These are phyloP conservation scores for Lepidium didymum DNA, from an alignment of 345 rosid genomes.

Conservation along the genomic window DNA sequence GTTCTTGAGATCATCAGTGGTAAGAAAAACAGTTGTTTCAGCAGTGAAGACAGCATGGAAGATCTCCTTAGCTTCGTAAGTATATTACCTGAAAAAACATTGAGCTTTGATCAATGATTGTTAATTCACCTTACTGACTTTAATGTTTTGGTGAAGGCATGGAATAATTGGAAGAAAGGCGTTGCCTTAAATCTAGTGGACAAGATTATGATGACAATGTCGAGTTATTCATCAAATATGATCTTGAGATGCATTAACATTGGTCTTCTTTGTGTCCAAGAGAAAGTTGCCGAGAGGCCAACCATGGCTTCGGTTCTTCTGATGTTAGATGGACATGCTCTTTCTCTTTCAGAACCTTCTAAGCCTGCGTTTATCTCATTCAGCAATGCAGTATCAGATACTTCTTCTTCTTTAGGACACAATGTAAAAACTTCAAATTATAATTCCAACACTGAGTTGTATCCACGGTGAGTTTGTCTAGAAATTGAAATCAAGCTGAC, in stretches of 20 bases:
- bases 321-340: constrained; percentile 35
- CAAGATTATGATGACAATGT: constrained; percentile 23
- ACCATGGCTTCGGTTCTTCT: constrained; percentile 40
- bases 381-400: neutral
- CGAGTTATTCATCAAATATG: constrained; percentile 25
- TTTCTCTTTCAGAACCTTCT: constrained; percentile 36
- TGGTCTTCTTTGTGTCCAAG: constrained; percentile 64
- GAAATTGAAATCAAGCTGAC: neutral
- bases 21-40: constrained; percentile 17
- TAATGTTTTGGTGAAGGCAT: constrained; percentile 33
- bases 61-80: constrained; percentile 43
- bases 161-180: constrained; percentile 54
- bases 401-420: constrained; percentile 20
- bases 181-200: constrained; percentile 34
- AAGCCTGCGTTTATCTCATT: constrained; percentile 37
- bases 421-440: constrained; percentile 16
- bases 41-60: constrained; percentile 13
- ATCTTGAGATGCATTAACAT: constrained; percentile 51
- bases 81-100: neutral
- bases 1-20: constrained; percentile 56
- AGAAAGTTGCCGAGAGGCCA: constrained; percentile 42
- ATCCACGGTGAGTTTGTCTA: constrained; percentile 15
- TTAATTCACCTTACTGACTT: neutral
- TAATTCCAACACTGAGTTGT: constrained; percentile 23
- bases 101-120: neutral